phyloP scores from a whole-genome alignment of 2,329 filamentous ascomycete genomes.

The Fusarium oligoseptatum region DNA sequence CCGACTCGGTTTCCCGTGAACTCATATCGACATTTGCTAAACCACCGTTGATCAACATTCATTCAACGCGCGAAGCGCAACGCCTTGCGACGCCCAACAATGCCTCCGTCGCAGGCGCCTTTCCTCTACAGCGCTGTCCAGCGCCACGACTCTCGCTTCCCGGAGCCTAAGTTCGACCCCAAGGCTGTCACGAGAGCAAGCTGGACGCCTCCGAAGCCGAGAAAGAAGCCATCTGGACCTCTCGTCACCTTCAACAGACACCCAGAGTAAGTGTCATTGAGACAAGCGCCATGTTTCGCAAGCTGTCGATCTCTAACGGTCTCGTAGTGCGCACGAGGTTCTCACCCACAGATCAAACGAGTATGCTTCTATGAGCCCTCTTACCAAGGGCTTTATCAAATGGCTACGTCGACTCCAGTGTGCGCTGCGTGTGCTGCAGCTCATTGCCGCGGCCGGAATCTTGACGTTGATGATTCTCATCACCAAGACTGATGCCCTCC shows the following conservation, averaged over 20 bases:
- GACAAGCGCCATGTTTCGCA: conserved; percentile 13
- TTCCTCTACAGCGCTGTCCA: conserved; percentile 77
- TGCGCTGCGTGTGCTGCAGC: conserved; percentile 72
- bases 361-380: conserved; percentile 75
- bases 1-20: conserved; percentile 8
- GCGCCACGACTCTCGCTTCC: conserved; percentile 66
- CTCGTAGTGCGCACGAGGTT: conserved; percentile 69
- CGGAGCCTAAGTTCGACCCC: conserved; percentile 79
- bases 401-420: conserved; percentile 78
- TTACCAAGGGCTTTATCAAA: conserved; percentile 79
- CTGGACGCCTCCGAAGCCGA: conserved; percentile 72
- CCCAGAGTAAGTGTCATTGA: conserved; percentile 75
- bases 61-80: conserved; percentile 24
- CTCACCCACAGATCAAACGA: conserved; percentile 72
- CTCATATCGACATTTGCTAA: conserved; percentile 27
- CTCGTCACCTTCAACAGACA: conserved; percentile 87
- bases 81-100: conserved; percentile 29
- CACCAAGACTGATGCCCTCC: conserved; percentile 71
- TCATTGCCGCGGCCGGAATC: conserved; percentile 78
- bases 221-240: conserved; percentile 78
- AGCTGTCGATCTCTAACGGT: not conserved
- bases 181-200: conserved; percentile 87
- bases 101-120: conserved; percentile 61
- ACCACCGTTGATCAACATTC: conserved; percentile 9
- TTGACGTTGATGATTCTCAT: conserved; percentile 84